phyloP scores from a whole-genome alignment of 2,329 filamentous ascomycete species.

The Myrmaecium sp. region DNA sequence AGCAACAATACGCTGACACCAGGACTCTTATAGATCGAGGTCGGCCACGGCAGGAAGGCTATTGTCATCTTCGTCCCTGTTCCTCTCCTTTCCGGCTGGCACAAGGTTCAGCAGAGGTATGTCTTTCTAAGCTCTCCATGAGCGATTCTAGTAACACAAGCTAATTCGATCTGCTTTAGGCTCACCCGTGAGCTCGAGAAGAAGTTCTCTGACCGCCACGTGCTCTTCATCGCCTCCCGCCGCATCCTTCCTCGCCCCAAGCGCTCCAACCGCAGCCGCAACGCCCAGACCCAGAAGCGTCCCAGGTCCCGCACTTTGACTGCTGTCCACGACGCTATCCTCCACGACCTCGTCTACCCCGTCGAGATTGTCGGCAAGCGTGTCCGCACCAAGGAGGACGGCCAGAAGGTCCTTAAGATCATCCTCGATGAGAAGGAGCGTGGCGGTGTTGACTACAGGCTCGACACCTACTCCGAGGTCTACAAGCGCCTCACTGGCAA shows the following conservation, averaged over 20 bases:
- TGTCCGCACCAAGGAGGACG: constrained; percentile 95
- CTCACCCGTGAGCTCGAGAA: constrained; percentile 99
- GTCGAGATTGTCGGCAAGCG: constrained; percentile 99
- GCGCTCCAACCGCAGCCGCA: constrained; percentile 92
- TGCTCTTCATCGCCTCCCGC: constrained; percentile 96
- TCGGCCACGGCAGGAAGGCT: constrained; percentile 99
- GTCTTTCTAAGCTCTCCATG: constrained; percentile 18
- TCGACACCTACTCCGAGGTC: constrained; percentile 99
- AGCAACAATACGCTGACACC: constrained; percentile 35
- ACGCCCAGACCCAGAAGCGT: constrained; percentile 96
- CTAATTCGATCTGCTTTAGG: constrained; percentile 31
- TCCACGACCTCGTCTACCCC: constrained; percentile 94
- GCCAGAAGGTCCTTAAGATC: constrained; percentile 96
- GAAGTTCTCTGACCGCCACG: constrained; percentile 99
- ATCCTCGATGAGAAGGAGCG: constrained; percentile 99
- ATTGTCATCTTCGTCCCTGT: constrained; percentile 99
- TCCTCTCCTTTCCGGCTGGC: constrained; percentile 94
- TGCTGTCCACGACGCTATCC: constrained; percentile 96
- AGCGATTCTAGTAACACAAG: constrained; percentile 3
- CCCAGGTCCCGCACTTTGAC: constrained; percentile 95
- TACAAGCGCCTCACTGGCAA: constrained; percentile 97
- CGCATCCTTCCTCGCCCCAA: constrained; percentile 97
- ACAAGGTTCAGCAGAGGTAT: constrained; percentile 99
- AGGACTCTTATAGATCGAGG: constrained; percentile 73
- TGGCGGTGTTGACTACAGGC: constrained; percentile 96